These are phyloP conservation scores for Pythium rhizo-oryzae DNA, from an alignment of 352 stramenopile genomes.

Conservation along the genomic window DNA sequence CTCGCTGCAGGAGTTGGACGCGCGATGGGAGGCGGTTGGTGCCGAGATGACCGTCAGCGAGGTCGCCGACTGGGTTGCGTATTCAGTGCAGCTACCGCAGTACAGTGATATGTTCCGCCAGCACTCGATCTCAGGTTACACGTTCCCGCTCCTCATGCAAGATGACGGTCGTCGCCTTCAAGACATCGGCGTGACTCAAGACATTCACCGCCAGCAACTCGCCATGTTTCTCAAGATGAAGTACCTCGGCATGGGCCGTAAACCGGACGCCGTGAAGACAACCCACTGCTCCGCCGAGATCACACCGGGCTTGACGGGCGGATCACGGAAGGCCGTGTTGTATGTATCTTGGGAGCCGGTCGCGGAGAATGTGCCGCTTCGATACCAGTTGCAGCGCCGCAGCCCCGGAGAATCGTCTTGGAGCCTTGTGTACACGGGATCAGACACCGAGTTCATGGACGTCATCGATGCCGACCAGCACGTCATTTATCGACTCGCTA, in stretches of 20 bases:
- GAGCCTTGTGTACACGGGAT: conserved; percentile 59
- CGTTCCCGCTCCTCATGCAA: conserved; percentile 86
- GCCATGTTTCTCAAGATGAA: conserved; percentile 85
- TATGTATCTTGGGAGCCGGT: conserved; percentile 61
- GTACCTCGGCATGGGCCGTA: conserved; percentile 78
- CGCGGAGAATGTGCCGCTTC: conserved; percentile 45
- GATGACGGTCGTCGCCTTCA: conserved; percentile 69
- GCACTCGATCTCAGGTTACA: conserved; percentile 87
- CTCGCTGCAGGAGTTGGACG: conserved; percentile 81
- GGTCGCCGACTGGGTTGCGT: conserved; percentile 82
- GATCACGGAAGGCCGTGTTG: conserved; percentile 35
- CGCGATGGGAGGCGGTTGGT: conserved; percentile 75
- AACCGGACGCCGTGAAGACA: conserved; percentile 48
- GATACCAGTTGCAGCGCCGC: conserved; percentile 74
- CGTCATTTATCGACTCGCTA: conserved; percentile 75
- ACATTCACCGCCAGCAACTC: conserved; percentile 79
- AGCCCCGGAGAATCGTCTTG: conserved; percentile 61
- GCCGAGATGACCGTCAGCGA: conserved; percentile 88
- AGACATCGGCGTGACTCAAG: conserved; percentile 71
- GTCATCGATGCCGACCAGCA: conserved; percentile 53
- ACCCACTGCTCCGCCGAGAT: conserved; percentile 41
- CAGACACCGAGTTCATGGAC: conserved; percentile 76
- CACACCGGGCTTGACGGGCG: conserved; percentile 16
- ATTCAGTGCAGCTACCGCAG: conserved; percentile 79
- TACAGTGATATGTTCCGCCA: conserved; percentile 77